Evolutionary conservation across 1,284 basidiomycete species (phyloP).

Genomic region (Melanopsichium pennsylvanicum): DNA sequence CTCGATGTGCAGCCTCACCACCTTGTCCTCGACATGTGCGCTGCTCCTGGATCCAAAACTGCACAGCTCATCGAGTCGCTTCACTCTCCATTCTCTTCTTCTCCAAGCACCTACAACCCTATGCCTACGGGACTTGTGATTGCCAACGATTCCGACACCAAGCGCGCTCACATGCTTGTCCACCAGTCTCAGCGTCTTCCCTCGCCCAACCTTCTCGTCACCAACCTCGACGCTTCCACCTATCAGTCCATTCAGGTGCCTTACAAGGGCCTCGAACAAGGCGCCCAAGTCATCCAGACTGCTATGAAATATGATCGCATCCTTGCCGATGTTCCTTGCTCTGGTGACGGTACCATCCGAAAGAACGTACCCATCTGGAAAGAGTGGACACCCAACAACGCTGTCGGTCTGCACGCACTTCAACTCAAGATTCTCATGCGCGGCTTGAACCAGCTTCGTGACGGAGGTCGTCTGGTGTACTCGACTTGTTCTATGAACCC

Average conservation of each 20-base stretch:
- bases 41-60: conserved; percentile 98
- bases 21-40: conserved; percentile 87
- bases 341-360: conserved; percentile 92
- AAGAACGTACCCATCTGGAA: conserved; percentile 98
- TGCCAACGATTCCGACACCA: conserved; percentile 90
- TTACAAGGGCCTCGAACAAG: conserved; percentile 38
- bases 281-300: conserved; percentile 60
- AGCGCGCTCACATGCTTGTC: conserved; percentile 93
- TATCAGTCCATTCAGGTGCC: conserved; percentile 70
- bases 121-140: conserved; percentile 75
- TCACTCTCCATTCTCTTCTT: conserved; percentile 69
- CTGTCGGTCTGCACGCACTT: conserved; percentile 88
- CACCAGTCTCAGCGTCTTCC: conserved; percentile 96
- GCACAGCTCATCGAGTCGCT: conserved; percentile 89
- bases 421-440: conserved; percentile 91
- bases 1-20: conserved; percentile 78
- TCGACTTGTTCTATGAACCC: conserved; percentile 98
- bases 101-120: conserved; percentile 58
- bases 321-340: conserved; percentile 95
- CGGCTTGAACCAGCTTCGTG: conserved; percentile 87
- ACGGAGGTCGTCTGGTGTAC: conserved; percentile 90
- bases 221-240: conserved; percentile 91
- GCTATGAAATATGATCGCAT: conserved; percentile 88
- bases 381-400: conserved; percentile 86
- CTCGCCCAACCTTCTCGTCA: conserved; percentile 89